phyloP scores from a whole-genome alignment of 148 eudicot species.

The Simmondsia chinensis region DNA sequence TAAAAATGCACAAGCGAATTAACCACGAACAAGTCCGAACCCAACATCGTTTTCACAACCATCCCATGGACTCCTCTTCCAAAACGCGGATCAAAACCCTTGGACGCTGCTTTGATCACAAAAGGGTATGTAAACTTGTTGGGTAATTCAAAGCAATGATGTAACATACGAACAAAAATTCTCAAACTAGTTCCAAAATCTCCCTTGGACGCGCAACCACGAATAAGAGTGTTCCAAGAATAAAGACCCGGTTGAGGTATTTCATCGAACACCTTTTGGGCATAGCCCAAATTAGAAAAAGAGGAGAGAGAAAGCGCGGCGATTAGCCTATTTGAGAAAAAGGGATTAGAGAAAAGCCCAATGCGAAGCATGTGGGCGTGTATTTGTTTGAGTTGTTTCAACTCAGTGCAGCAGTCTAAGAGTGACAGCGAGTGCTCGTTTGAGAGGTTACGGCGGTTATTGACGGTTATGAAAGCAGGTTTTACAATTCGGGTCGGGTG shows the following conservation, averaged over 20 bases:
- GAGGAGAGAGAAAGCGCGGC: constrained; percentile 18
- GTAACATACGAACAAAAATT: constrained; percentile 18
- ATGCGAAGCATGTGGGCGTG: constrained; percentile 40
- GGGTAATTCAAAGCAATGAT: constrained; percentile 17
- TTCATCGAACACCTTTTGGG: constrained; percentile 37
- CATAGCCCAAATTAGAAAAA: constrained; percentile 18
- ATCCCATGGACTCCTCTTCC: constrained; percentile 36
- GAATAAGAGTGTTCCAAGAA: constrained; percentile 40
- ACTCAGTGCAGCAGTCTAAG: constrained; percentile 21
- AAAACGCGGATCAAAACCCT: constrained; percentile 8
- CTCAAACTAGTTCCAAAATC: constrained; percentile 9
- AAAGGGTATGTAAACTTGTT: constrained; percentile 41
- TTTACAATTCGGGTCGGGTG: too few species aligned
- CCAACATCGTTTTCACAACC: constrained; percentile 18
- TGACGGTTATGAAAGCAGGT: too few species aligned
- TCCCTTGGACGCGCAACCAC: constrained; percentile 18
- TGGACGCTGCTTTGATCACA: constrained; percentile 33
- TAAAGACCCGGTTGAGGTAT: constrained; percentile 35
- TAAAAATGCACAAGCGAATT: constrained; percentile 36
- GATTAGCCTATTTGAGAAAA: constrained; percentile 27
- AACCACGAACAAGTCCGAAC: constrained; percentile 21
- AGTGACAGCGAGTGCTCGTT: constrained; percentile 16
- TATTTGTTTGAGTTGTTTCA: constrained; percentile 31
- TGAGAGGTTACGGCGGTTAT: constrained; percentile 22
- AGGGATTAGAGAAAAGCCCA: constrained; percentile 35